Base-by-base conservation (phyloP, 768 basidiomycete genomes). In the Gloeopeniophorella convolvens region DNA sequence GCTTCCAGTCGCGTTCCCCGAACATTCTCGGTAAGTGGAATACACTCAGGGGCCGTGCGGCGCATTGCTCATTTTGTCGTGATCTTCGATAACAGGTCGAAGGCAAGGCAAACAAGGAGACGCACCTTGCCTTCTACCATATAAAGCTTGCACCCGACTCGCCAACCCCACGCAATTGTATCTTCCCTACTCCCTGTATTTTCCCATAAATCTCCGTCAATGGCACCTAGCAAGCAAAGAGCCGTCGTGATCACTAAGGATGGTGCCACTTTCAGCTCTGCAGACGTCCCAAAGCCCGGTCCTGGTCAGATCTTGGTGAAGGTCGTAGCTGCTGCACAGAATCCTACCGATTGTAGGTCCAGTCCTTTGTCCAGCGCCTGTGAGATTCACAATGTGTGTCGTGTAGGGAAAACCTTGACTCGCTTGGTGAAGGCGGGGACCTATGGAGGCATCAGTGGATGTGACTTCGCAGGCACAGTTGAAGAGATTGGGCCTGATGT, bases 381-480 rank as follows among this genome's bases (percentile, higher is more conserved):
- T 21, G 23, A 11, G 8, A 4, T 23, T n/a, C 13, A 13, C 7
- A 5, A 32, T 26, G 23, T 18, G 28, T 16, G 13, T 21, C 7
- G 15, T n/a, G n/a, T 11, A 54, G 53, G 36, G 42, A 51, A 45
- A 31, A 11, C 30, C 15, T 13, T 41, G 5, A 31, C 3, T 33
- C 48, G 28, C 8, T 36, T 30, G 3, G 15, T 50, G 5, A 34
- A 50, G 20, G 42, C 35, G 1, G 15, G 21, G 11, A 28, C 26
- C 28, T 48, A 44, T 21, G 56, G 52, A 15, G 43, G 21, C 18
- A 41, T 54, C 9, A 8, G 46, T 9, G 56, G 58, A 5, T 31
- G 37, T 15, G 58, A 59, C 49, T 57, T 47, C 31, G 42, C 56
- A 8, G 56, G 58, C 13, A 41, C 37, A 0, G 56, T 59, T 12